Base-by-base conservation (phyloP, 2,329 filamentous ascomycete genomes). In the Trichoderma brevicompactum region DNA sequence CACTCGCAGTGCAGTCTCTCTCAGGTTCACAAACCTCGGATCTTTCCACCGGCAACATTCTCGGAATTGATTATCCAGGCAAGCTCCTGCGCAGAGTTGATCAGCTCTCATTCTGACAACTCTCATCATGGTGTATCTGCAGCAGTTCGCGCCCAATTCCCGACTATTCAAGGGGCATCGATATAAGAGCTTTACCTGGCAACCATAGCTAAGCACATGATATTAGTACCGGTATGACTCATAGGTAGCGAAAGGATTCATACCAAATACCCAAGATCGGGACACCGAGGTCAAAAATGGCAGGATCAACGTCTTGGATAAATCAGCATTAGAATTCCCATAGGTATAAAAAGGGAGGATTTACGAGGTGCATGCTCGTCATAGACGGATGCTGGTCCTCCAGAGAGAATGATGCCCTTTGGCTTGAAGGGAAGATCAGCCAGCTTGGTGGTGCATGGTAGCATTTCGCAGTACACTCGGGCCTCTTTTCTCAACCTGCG, bases 361-460 rank as follows among this genome's bases (percentile, higher is more conserved):
- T 80, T 78, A 54, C 58, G 80, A 23, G 82, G 93, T 4, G 92
- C 85, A 69, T 83, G 91, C 38, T 88, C 80, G 64, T 93, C 91
- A 74, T 97, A 97, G 61, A 97, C 94, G 2, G 90, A 94, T 63
- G 80, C 81, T n/a, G 85, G 85, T 5, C 79, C 80, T 64, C 80
- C 81, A 34, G 74, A 77, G 10, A 81, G 67, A 65, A 96, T 90
- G 69, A 98, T 88, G 70, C 94, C 94, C 74, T 90, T 91, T 19
- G 94, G 94, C 74, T 88, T 92, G 81, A 86, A 96, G 52, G 82
- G 75, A 36, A 96, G 83, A 66, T 95, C 91, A 7, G 86, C 81
- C 23, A 96, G 79, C 81, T 94, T 94, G 71, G 90, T 88, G 60
- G 89, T 95, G 79, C 92, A 96, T 34, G 92, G 91, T 48, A 96